Evolutionary conservation across 192 early-diverging fungal species (phyloP), one percentile per base, ranked within the genome.

Genomic region (Thoreauomyces humboldtii): DNA sequence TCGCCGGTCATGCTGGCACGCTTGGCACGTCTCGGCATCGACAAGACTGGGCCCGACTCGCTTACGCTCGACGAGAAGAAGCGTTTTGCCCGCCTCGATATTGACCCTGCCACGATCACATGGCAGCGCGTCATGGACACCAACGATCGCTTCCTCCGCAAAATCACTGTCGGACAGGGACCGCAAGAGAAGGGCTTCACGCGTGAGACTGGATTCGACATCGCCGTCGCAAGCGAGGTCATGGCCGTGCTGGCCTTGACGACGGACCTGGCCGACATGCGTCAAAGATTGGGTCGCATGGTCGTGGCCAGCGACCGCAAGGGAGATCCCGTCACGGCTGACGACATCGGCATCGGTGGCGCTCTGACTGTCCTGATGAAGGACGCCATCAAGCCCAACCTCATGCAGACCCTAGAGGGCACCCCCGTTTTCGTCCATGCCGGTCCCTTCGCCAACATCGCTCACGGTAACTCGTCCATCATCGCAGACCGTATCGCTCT

Each of bases 401-500:
- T 99, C 75, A 96, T 99, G 96, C 96, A 99, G 77, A 96, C 96
- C 0, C 81, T 99, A n/a, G 96, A 99, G 58, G 96, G 96, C 25
- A 98, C 95, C 7, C 96, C 96, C 1, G 92, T 98, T 28, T 89
- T 99, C 80, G 95, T 99, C 5, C 96, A 99, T 62, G 96, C 96
- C 17, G 96, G 96, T 11, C 96, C 96, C 1, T 99, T 99, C 70
- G 96, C 96, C 74, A 99, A 99, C 80, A 99, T 99, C 81, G 96
- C 96, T 0, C 93, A 96, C 64, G 96, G 96, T 37, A 99, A 99
- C 77, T 92, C 88, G 31, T 96, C 93, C 2, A 89, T 99, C 35
- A 75, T 99, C 28, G 92, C 96, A n/a, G 96, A 99, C 77, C 81
- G 80, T 44, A 94, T 99, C 76, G 96, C 95, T 12, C 84, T 99